A percentile compares a stretch with the other conserved stretches of the same genome.
phyloP scores from a whole-genome alignment of 192 early-diverging fungal species.

The Umbelopsis ramanniana region DNA sequence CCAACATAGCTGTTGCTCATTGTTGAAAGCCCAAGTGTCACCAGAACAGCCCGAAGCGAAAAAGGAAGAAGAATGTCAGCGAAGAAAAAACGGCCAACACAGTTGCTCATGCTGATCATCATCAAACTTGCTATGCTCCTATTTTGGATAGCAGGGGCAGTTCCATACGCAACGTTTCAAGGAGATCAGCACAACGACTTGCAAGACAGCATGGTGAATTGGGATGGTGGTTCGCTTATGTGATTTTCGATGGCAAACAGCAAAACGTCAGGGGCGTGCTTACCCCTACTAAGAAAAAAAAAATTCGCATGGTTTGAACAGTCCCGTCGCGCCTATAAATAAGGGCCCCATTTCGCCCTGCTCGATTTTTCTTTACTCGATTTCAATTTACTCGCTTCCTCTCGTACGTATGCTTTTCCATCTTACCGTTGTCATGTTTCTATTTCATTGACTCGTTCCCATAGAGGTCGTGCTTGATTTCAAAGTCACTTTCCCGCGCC shows the following conservation, averaged over 20 bases:
- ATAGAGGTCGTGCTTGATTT: neutral
- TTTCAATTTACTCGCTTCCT: neutral
- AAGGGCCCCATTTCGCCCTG: neutral
- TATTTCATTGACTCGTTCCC: neutral
- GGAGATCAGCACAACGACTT: neutral
- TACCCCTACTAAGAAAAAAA: neutral
- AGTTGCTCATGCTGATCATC: constrained; percentile 1
- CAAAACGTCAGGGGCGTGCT: neutral
- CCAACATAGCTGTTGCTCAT: no score
- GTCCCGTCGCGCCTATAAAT: neutral
- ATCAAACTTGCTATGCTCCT: constrained; percentile 2
- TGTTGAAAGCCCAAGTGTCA: no score
- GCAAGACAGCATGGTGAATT: no score
- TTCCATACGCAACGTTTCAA: neutral
- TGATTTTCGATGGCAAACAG: neutral
- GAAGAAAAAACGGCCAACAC: neutral
- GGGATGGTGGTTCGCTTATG: no score
- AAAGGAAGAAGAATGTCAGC: no score
- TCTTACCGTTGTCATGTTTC: no score
- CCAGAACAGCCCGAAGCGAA: no score
- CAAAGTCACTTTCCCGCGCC: neutral
- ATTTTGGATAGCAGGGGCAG: neutral
- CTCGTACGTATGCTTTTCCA: neutral
- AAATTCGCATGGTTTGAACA: constrained; percentile 6
- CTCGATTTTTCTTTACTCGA: neutral